Evolutionary conservation across 1,139 yeast species (phyloP), one percentile per base, ranked within the genome.

Genomic region (Geotrichum carabidarum): DNA sequence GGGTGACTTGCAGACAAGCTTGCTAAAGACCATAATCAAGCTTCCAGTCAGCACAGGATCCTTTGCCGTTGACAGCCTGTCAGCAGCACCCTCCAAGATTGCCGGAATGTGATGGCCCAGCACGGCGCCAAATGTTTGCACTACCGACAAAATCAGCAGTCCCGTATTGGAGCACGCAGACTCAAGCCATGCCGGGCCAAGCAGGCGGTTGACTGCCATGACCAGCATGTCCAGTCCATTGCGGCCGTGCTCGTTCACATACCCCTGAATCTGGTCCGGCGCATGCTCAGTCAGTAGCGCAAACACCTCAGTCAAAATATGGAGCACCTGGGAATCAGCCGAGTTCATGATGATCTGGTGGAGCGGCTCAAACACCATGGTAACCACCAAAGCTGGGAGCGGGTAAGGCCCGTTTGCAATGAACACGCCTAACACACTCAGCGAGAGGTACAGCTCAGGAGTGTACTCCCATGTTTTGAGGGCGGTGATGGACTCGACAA

Each of bases 41-140:
- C 86, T 87, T 63, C 88, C 95, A 32, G 85, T 79, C 0, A 95
- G 83, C 1, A 84, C 75, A 1, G 87, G 75, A 60, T 84, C 88
- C 57, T 81, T 78, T 0, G 95, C 87, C 2, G 78, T 66, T 0
- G 81, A 68, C n/a, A 90, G 74, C 62, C 95, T 78, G 42, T 74
- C 71, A 0, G 89, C 84, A 0, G 94, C 84, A 0, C 95, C 94
- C 53, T 80, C 79, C 32, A 91, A 71, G 27, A 91, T 81, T 54
- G 79, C 79, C 0, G 80, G 76, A 17, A 84, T 72, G 50, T 81
- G 72, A n/a, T 76, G 78, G 27, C 80, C 79, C 31, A 83, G 74
- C 40, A 74, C 69, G 2, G 66, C 61, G 15, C 78, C 73, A 65
- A 86, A 88, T 60, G 81, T 79, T 22, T 80, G 77, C 22, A 89